phyloP scores from a whole-genome alignment of 208 protist species.

The Leishmania amazonensis region DNA sequence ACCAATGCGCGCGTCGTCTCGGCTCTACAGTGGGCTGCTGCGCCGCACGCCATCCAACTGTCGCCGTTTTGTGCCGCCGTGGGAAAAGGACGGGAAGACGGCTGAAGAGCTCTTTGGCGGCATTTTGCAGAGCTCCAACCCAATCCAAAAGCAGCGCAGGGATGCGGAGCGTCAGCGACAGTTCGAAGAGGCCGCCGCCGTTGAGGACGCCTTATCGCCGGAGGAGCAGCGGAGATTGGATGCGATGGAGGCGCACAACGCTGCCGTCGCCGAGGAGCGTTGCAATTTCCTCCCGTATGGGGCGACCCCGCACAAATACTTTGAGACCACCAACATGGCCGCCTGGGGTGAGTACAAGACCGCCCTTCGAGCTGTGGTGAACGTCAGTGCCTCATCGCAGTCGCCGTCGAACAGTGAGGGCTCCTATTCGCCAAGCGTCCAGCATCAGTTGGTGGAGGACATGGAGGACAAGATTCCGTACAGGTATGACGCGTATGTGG shows the following conservation, averaged over 20 bases:
- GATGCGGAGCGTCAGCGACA: conserved; percentile 35
- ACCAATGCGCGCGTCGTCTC: conserved; percentile 11
- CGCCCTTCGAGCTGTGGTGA: conserved; percentile 8
- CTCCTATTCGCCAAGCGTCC: conserved; percentile 49
- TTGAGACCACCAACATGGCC: conserved; percentile 66
- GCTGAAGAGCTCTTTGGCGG: conserved; percentile 83
- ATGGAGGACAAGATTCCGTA: conserved; percentile 81
- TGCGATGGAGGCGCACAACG: conserved; percentile 58
- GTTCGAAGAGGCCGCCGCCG: conserved; percentile 28
- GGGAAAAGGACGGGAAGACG: conserved; percentile 82
- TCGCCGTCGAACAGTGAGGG: background rate
- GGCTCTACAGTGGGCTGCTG: background rate
- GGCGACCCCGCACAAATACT: conserved; percentile 62
- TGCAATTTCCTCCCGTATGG: conserved; percentile 83
- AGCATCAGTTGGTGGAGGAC: conserved; percentile 50
- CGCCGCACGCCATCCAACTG: background rate
- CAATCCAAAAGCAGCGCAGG: conserved; percentile 48
- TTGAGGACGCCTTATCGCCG: conserved; percentile 34
- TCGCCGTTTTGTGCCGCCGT: conserved; percentile 85
- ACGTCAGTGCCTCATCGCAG: background rate
- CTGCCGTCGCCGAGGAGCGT: conserved; percentile 34
- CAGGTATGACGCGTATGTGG: conserved; percentile 54
- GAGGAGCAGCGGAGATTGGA: conserved; percentile 52
- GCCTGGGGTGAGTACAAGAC: conserved; percentile 79
- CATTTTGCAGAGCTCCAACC: conserved; percentile 69